These are phyloP conservation scores for Penstemon barbatus DNA, from an alignment of 257 asterid species.

Conservation along the genomic window DNA sequence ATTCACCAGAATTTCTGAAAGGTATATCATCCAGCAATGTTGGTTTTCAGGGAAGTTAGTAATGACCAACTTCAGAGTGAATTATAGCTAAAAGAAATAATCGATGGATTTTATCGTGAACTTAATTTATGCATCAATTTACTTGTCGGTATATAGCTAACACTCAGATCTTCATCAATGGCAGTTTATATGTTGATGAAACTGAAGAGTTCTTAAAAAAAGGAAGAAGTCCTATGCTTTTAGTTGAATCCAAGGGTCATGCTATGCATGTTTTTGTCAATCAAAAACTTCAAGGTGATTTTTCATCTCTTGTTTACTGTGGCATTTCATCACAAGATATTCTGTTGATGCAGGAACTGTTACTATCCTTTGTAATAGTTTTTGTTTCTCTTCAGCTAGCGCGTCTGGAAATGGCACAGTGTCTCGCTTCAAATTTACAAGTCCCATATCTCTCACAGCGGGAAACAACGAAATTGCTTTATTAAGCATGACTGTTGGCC, in stretches of 20 bases:
- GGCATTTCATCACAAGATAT: background rate
- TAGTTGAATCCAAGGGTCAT: conserved; percentile 85
- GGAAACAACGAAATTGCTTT: conserved; percentile 82
- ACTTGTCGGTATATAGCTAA: conserved; percentile 7
- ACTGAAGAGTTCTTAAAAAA: conserved; percentile 56
- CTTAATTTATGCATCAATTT: too few relatives aligned
- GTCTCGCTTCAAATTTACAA: conserved; percentile 50
- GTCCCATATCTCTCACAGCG: conserved; percentile 59
- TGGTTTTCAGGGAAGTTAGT: background rate
- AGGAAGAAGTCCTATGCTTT: conserved; percentile 59
- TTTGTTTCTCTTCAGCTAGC: conserved; percentile 59
- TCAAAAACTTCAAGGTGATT: conserved; percentile 77
- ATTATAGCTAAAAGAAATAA: too few relatives aligned
- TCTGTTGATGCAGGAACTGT: conserved; percentile 11
- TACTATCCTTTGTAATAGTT: conserved; percentile 17
- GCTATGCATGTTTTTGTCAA: conserved; percentile 80
- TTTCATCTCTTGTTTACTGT: conserved; percentile 20
- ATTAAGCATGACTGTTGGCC: conserved; percentile 84
- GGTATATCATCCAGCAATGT: background rate
- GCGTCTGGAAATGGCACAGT: conserved; percentile 80
- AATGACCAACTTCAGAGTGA: too few relatives aligned
- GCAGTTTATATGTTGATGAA: conserved; percentile 57
- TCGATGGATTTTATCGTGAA: too few relatives aligned
- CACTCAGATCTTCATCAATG: conserved; percentile 32
- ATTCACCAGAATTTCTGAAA: too few relatives aligned